phyloP scores from a whole-genome alignment of 805 yeast species.

The Candida coleopterorum region DNA sequence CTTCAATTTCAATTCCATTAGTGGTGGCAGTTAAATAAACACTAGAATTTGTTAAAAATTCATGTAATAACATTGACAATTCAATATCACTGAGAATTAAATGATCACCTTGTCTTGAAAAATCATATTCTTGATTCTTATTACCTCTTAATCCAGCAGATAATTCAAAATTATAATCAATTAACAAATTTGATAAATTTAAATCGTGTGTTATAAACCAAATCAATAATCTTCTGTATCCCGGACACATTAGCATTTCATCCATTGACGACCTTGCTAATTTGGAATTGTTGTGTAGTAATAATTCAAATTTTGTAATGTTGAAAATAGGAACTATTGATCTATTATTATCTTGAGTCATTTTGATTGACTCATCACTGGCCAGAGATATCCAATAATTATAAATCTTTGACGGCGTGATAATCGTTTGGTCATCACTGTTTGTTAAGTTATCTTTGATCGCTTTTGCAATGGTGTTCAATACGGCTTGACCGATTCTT shows the following conservation, averaged over 20 bases:
- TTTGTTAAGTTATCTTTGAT: slow-evolving; percentile 24
- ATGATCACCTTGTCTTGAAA: slow-evolving; percentile 52
- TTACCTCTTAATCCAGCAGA: slow-evolving; percentile 53
- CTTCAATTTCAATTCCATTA: slow-evolving; percentile 26
- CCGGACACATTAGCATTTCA: slow-evolving; percentile 66
- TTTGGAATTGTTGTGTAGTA: slow-evolving; percentile 47
- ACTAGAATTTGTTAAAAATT: slow-evolving; percentile 52
- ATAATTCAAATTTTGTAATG: slow-evolving; percentile 45
- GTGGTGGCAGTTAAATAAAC: slow-evolving; percentile 27
- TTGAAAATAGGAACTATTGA: slow-evolving; percentile 26
- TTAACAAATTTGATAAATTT: slow-evolving; percentile 49
- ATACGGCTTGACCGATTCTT: slow-evolving; percentile 34
- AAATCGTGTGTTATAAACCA: slow-evolving; percentile 62
- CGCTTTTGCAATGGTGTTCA: slow-evolving; percentile 51
- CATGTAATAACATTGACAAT: slow-evolving; percentile 63
- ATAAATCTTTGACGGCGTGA: slow-evolving; percentile 51
- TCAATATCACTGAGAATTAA: slow-evolving; percentile 55
- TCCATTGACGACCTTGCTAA: slow-evolving; percentile 56
- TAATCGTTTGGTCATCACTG: slow-evolving; percentile 8
- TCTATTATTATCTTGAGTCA: slow-evolving; percentile 22
- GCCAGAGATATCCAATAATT: slow-evolving; percentile 38
- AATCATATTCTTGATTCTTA: slow-evolving; percentile 25
- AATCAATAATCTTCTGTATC: slow-evolving; percentile 57
- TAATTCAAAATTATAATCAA: slow-evolving; percentile 61
- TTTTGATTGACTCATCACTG: slow-evolving; percentile 19